Percentiles rank a stretch among this genome's conserved stretches.
Conservation (phyloP, 176 grass and related monocot genomes). For the Musa beccarii region DNA sequence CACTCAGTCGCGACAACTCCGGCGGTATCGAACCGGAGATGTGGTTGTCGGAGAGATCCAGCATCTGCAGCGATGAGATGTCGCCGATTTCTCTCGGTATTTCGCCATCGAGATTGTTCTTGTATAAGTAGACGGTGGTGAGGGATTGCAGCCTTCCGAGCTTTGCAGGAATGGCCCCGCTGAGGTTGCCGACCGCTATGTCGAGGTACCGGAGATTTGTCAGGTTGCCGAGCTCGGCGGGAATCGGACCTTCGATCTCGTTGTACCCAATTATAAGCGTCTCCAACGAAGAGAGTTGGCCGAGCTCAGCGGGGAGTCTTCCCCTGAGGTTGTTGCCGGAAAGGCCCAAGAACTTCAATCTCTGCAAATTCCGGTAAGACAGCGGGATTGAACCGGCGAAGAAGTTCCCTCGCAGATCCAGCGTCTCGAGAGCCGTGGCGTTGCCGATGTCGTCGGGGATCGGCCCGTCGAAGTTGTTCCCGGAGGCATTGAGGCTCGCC, state of each 20-base stretch:
- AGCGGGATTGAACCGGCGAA: constrained; percentile 66
- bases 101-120: constrained; percentile 62
- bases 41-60: constrained; percentile 79
- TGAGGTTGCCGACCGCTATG: constrained; percentile 66
- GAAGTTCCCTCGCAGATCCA: constrained; percentile 80
- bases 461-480: constrained; percentile 79
- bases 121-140: constrained; percentile 69
- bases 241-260: constrained; percentile 66
- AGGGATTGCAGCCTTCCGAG: constrained; percentile 50
- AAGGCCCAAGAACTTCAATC: constrained; percentile 77
- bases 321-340: constrained; percentile 93
- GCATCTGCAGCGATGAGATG: constrained; percentile 52
- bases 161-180: constrained; percentile 56
- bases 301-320: constrained; percentile 50
- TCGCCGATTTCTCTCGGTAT: constrained; percentile 78
- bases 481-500: constrained; percentile 63
- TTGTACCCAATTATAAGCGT: constrained; percentile 91
- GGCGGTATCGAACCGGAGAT: constrained; percentile 64
- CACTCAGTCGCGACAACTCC: constrained; percentile 48
- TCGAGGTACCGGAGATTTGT: constrained; percentile 74
- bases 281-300: constrained; percentile 65
- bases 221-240: constrained; percentile 61
- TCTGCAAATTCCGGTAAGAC: constrained; percentile 52
- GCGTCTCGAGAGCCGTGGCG: constrained; percentile 40
- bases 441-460: constrained; percentile 59